These are phyloP conservation scores for Amylostereum chailletii DNA, from an alignment of 1,284 basidiomycete species.

Conservation along the genomic window DNA sequence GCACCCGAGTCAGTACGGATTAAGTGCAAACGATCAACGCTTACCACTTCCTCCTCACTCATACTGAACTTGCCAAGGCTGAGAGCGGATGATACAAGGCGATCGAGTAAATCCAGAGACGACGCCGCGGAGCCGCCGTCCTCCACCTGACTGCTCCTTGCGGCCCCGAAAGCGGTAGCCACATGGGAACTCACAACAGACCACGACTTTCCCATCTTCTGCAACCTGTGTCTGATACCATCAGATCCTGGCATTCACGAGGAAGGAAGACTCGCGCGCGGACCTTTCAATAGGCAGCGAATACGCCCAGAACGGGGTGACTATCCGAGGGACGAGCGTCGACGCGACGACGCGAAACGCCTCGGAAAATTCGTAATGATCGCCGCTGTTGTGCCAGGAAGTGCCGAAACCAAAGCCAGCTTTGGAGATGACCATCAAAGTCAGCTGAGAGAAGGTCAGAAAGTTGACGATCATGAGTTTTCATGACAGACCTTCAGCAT, in stretches of 20 bases:
- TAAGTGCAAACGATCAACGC: not conserved
- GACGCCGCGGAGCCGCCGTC: not conserved
- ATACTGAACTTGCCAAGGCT: not conserved
- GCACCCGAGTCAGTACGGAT: not conserved
- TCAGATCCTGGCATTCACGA: not conserved
- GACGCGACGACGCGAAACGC: conserved; percentile 13
- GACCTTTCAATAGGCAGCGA: not conserved
- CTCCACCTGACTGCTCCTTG: not conserved
- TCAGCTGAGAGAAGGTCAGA: not conserved
- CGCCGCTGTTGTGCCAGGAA: not conserved
- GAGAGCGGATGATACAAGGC: not conserved
- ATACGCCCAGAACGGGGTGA: conserved; percentile 20
- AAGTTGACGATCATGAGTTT: not conserved
- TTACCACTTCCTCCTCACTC: not conserved
- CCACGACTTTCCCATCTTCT: conserved; percentile 4
- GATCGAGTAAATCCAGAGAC: not conserved
- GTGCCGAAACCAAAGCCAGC: not conserved
- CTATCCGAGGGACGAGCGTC: conserved; percentile 15
- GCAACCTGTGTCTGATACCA: conserved; percentile 7
- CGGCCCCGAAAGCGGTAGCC: not conserved
- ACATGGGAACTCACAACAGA: not conserved
- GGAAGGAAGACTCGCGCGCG: not conserved
- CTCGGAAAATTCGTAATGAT: conserved; percentile 10
- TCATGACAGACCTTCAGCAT: not conserved
- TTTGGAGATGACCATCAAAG: not conserved